Base-by-base conservation (phyloP, 192 early-diverging fungal species). In the Bifiguratus adelaidae region DNA sequence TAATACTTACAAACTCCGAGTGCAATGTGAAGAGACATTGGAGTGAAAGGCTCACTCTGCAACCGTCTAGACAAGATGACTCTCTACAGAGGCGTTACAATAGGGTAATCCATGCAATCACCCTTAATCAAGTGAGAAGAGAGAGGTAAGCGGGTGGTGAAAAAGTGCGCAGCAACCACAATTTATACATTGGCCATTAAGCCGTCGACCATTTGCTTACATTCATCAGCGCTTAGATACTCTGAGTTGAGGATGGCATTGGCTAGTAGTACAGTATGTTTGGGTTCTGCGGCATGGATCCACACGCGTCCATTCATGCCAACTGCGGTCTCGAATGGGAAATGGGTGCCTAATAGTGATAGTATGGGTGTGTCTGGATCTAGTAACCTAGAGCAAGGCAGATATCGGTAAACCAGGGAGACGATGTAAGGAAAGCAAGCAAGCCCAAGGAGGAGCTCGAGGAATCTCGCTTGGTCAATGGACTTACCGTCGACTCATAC, bases 281-380 rank as follows among this genome's bases (percentile, higher is more conserved):
- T 61, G 2, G 72, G 44, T 20, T 52, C 63, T 21, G 73, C 77
- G 8, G 86, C 74, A 25, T 85, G 83, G 43, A 99, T 59, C 94
- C 96, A 99, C 26, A 97, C 76, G 18, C 86, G 78, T 13, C 96
- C 96, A 55, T 99, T 99, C 57, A 94, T 73, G 4, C 94, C 96
- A 23, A 93, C 75, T 1, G 92, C 91, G 4, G 73, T 71, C 58
- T 99, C 92, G 55, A 94, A 94, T 2, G 89, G 75, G 24, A 91
- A 55, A 2, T 78, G 56, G 12, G 76, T 58, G 7, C 83, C 86
- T 32, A 96, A 67, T 4, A 76, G 56, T n/a, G 57, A 40, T 16
- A 96, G 67, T 11, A 96, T 70, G 15, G 82, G 67, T 12, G 79
- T 80, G 22, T 74, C 65, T 5, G 87, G 81, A 47, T 82, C 69